Evolutionary conservation across 495 filamentous ascomycete genomes (phyloP).

Genomic region (Hyaloscypha variabilis): DNA sequence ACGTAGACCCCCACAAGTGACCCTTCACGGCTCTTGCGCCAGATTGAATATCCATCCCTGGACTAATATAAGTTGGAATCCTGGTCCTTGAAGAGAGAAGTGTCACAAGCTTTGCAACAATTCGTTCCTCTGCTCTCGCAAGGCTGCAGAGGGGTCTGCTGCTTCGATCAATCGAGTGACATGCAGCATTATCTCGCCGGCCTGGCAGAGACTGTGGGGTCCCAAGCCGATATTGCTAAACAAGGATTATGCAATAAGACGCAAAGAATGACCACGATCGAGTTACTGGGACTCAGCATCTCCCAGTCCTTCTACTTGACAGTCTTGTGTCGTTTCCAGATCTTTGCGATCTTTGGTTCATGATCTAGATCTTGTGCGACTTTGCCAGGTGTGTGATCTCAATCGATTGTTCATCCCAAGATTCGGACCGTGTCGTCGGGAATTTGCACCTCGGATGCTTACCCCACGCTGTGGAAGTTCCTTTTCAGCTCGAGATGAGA

Average conservation of each 20-base stretch:
- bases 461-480: not conserved
- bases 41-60: not conserved
- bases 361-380: not conserved
- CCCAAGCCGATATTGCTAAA: not conserved
- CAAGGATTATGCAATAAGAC: constrained; percentile 8
- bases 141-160: not conserved
- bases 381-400: not conserved
- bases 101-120: not conserved
- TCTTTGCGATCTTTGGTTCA: not conserved
- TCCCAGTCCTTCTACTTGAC: not conserved
- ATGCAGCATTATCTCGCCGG: not conserved
- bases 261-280: not conserved
- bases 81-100: not conserved
- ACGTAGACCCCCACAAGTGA: not conserved
- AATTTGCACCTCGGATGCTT: not conserved
- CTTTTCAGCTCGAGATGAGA: not conserved
- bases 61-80: not conserved
- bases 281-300: not conserved
- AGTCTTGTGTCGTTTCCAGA: not conserved
- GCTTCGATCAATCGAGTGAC: not conserved
- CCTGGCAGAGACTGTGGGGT: not conserved
- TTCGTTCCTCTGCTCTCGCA: not conserved
- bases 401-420: not conserved
- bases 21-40: not conserved
- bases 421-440: not conserved